Evolutionary conservation across 148 eudicot species (phyloP), one percentile per base, ranked within the genome.

Genomic region (Vaccinium myrtillus): DNA sequence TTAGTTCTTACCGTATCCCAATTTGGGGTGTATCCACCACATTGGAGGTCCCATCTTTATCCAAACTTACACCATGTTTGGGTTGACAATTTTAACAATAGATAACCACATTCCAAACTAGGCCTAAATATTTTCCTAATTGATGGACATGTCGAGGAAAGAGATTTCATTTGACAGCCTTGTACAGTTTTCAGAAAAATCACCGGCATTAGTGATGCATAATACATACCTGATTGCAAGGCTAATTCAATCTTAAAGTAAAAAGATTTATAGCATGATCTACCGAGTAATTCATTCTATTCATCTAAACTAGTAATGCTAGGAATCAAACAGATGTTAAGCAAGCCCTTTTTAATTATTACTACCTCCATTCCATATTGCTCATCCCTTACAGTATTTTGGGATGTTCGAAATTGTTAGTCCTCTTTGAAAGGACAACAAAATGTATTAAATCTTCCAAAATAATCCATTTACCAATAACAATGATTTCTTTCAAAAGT

Each of bases 201-300:
- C 18, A 69, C 39, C 12, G 19, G 74, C 12, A 27, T 30, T 5
- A 69, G 39, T 16, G 2, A 30, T 14, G 13, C 30, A 5, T 13
- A 16, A 43, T 43, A 43, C 46, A 43, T 43, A 3, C 46, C 5
- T 1, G 43, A 13, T 69, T 69, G 74, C 74, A 27, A 69, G 18
- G 74, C 74, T 30, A 69, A 65, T 65, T 30, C 25, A 23, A 63
- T n/a, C 46, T 53, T 81, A 43, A 56, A 82, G 79, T 53, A 48
- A 49, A 84, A 70, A 48, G 56, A 27, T 30, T 69, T 19, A 80
- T 58, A 25, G n/a, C 15, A 54, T 27, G 81, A 21, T 71, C 5
- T 30, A 51, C 32, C 23, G 39, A 63, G 58, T 48, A 81, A 14
- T n/a, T 32, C 25, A 74, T 54, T 18, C 50, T 39, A 14, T n/a